A percentile compares a stretch with the other conserved stretches of the same genome.
These are phyloP conservation scores for Sphaceloma murrayae DNA, from an alignment of 2,329 filamentous ascomycete species.

Conservation along the genomic window DNA sequence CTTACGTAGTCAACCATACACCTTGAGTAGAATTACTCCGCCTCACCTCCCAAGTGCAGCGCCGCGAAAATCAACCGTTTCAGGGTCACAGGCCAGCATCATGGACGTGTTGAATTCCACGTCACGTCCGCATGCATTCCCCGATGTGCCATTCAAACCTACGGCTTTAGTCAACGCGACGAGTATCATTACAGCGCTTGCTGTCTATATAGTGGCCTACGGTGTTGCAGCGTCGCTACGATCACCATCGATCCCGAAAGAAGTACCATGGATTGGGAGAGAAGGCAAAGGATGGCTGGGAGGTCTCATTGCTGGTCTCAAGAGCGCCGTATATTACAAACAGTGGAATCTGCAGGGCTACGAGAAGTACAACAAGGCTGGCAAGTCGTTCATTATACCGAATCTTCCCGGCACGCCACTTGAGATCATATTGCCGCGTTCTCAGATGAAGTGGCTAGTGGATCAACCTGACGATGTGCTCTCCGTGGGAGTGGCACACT, in stretches of 20 bases:
- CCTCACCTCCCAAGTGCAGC: too few species aligned
- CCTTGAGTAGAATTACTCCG: too few species aligned
- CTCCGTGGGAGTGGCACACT: constrained; percentile 30
- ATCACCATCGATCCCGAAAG: background rate
- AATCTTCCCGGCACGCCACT: background rate
- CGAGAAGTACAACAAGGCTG: constrained; percentile 10
- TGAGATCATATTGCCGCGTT: constrained; percentile 29
- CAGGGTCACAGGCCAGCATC: too few species aligned
- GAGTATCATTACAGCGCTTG: background rate
- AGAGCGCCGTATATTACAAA: constrained; percentile 1
- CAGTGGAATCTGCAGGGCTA: constrained; percentile 5
- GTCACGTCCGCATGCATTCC: background rate
- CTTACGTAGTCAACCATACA: too few species aligned
- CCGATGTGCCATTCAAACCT: constrained; percentile 6
- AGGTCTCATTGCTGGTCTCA: constrained; percentile 4
- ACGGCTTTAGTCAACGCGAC: background rate
- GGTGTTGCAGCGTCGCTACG: background rate
- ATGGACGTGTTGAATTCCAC: constrained; percentile 6
- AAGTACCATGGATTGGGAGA: constrained; percentile 1
- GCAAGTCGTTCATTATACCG: constrained; percentile 1
- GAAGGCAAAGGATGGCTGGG: constrained; percentile 10
- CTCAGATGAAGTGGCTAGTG: constrained; percentile 30
- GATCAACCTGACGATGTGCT: constrained; percentile 36
- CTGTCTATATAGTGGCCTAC: constrained; percentile 2
- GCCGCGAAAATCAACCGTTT: too few species aligned